phyloP scores from a whole-genome alignment of 1,139 yeast genomes.

The Lodderomyces metapsilosis region DNA sequence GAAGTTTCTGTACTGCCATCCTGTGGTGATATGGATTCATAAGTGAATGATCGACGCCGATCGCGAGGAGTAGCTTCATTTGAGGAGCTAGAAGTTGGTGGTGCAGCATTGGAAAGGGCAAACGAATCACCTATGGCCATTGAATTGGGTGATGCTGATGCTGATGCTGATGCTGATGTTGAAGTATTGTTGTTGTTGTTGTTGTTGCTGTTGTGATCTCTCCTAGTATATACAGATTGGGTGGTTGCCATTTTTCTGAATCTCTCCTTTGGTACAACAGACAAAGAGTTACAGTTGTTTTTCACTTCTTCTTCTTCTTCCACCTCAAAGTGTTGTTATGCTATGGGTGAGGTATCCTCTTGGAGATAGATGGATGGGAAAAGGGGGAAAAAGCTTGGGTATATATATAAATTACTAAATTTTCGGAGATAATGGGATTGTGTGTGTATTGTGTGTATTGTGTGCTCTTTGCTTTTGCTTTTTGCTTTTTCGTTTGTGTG shows the following conservation, averaged over 20 bases:
- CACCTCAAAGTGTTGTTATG: no score
- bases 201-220: neutral
- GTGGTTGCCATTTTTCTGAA: neutral
- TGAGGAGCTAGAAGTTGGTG: neutral
- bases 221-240: neutral
- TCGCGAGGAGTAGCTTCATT: neutral
- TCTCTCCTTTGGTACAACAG: no score
- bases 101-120: neutral
- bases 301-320: no score
- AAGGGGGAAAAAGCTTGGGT: no score
- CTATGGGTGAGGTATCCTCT: no score
- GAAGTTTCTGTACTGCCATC: neutral
- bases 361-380: no score
- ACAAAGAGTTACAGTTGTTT: no score
- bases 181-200: neutral
- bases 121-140: neutral
- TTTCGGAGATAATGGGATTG: neutral
- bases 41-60: slow-evolving; percentile 13
- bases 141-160: slow-evolving; percentile 9
- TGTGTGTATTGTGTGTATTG: no score
- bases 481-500: no score
- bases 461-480: no score
- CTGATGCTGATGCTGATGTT: slow-evolving; percentile 2
- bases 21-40: slow-evolving; percentile 7
- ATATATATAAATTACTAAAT: no score